Evolutionary conservation across 805 yeast species (phyloP).

Genomic region (Kuraishia ogatae): DNA sequence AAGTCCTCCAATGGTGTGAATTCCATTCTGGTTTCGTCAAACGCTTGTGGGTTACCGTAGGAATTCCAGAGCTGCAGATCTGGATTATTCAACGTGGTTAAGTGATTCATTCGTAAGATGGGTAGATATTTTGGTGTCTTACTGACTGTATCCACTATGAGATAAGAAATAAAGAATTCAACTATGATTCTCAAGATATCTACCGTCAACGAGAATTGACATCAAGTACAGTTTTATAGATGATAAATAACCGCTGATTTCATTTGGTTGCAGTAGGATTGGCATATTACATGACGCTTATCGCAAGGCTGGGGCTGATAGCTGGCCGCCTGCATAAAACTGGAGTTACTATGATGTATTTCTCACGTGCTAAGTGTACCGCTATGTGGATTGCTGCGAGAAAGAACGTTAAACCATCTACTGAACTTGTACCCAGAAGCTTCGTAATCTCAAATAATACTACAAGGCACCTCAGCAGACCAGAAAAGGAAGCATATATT

Average conservation of each 20-base stretch:
- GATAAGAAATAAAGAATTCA: too few relatives aligned
- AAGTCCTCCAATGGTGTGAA: background rate
- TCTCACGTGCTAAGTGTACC: background rate
- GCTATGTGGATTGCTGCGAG: too few relatives aligned
- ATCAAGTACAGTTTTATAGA: too few relatives aligned
- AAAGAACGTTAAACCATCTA: too few relatives aligned
- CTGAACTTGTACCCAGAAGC: too few relatives aligned
- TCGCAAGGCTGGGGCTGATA: background rate
- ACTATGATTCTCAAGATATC: too few relatives aligned
- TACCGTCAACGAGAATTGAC: background rate
- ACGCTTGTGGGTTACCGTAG: background rate
- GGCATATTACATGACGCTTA: background rate
- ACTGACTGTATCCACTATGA: too few relatives aligned
- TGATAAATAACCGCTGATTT: background rate
- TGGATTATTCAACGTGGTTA: background rate
- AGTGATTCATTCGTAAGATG: background rate
- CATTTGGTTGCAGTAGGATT: background rate
- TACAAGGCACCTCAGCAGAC: too few relatives aligned
- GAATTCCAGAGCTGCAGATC: background rate
- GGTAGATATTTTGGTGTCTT: too few relatives aligned
- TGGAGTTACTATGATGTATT: background rate
- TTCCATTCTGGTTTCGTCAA: background rate
- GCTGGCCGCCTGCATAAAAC: background rate
- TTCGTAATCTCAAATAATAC: too few relatives aligned
- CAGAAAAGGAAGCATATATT: background rate